Evolutionary conservation across 179 eudicot species (phyloP).

Genomic region (Vitellaria paradoxa): DNA sequence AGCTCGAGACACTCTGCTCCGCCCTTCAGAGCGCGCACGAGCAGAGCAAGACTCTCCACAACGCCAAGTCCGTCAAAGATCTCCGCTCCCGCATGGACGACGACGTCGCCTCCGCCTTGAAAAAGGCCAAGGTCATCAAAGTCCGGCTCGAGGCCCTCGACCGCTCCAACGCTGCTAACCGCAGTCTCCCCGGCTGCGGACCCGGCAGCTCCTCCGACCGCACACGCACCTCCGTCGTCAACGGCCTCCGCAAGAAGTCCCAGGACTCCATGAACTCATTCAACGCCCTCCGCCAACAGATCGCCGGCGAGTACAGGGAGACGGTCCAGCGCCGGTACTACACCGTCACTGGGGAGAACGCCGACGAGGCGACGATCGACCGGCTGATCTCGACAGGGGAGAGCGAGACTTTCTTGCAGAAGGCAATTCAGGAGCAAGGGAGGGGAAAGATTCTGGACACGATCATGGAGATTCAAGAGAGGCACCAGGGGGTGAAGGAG

Average conservation of each 20-base stretch:
- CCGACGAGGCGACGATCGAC: too few species aligned
- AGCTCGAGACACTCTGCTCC: constrained; percentile 37
- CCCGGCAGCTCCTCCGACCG: constrained; percentile 2
- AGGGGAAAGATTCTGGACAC: too few species aligned
- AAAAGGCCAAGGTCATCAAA: constrained; percentile 58
- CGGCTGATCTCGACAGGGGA: too few species aligned
- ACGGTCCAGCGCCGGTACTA: constrained; percentile 62
- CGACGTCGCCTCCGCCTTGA: constrained; percentile 47
- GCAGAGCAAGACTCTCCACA: constrained; percentile 53
- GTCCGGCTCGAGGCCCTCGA: constrained; percentile 51
- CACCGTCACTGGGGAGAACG: constrained; percentile 20
- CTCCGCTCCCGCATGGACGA: constrained; percentile 56
- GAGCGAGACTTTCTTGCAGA: too few species aligned
- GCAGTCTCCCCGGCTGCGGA: constrained; percentile 54
- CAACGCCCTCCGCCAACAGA: constrained; percentile 41
- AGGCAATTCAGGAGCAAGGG: too few species aligned
- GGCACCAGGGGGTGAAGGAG: too few species aligned
- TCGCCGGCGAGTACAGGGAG: constrained; percentile 55
- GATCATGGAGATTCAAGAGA: too few species aligned
- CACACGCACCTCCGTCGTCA: too few species aligned
- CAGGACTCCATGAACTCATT: constrained; percentile 57
- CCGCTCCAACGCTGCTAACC: constrained; percentile 1
- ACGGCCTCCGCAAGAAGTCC: too few species aligned
- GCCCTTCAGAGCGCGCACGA: constrained; percentile 40
- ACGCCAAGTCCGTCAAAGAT: constrained; percentile 45